Base-by-base conservation (phyloP, 129 eudicot species). In the Helianthus tuberosus region DNA sequence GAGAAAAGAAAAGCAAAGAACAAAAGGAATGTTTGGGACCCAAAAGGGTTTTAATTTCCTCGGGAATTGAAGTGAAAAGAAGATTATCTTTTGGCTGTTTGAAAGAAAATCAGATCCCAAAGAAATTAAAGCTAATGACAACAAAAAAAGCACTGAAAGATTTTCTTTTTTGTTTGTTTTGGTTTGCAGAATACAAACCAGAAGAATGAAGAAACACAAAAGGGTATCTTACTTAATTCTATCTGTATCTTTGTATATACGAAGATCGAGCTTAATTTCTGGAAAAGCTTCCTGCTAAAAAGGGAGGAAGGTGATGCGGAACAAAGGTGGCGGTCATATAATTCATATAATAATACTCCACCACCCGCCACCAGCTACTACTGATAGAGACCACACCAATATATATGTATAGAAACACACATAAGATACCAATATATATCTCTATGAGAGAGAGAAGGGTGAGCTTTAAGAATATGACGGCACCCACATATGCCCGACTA, bases 311-410 rank as follows among this genome's bases (percentile, higher is more conserved):
- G 80, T 81, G 77, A 52, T 61, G 86, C 68, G 46, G 81, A 77
- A 62, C 69, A 70, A 78, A 78, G 82, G 82, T 78, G 86, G 84
- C 46, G 79, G 75, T 62, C 68, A 81, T 80, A 43, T 79, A 79
- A 79, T 67, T 62, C 68, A 81, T 80, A 43, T 79, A 79, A 79
- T 67, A 58, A 25, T 10, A 68, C 75, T 80, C 79, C 20, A 69
- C 72, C 82, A 39, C 72, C 83, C 67, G 59, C 81, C 78, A 86
- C 91, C 96, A 82, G 91, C 87, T 55, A 79, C 81, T 79, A 79
- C 81, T 79, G 91, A 89, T 75, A 66, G 83, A 76, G 89, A 78
- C 82, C 43, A 50, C 64, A 36, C n/a, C 59, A 52, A 60, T 12
- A 11, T 48, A 58, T 75, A 17, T 77, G 38, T 77, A 72, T 11